Evolutionary conservation across 2,329 filamentous ascomycete genomes (phyloP), one percentile per base, ranked within the genome.

Genomic region (Fusarium sp.): DNA sequence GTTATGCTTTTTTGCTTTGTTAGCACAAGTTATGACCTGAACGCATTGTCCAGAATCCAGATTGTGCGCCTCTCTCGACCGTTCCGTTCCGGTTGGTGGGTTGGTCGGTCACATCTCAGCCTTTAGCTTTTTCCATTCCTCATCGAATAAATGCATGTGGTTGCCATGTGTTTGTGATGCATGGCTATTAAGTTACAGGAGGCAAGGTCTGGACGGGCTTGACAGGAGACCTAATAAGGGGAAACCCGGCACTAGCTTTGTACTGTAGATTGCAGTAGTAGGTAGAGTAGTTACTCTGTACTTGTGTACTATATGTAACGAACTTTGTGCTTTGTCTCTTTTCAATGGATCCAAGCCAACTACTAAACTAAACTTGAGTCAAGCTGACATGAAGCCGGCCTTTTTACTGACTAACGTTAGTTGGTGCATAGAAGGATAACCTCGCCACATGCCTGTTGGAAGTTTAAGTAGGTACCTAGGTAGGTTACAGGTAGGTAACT

Each of bases 71-170:
- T 35, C 29, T 27, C 4, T 39, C 55, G 42, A 10, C 49, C 42
- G 21, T 49, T 54, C 37, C 42, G 42, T 46, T 60, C 19, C 11
- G 50, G 55, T 44, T 59, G 49, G n/a, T n/a, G n/a, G n/a, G n/a
- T n/a, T n/a, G n/a, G n/a, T n/a, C n/a, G n/a, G 53, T 61, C 67
- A 61, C 50, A 66, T 57, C 39, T 68, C 58, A 57, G 37, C 54
- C 13, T 19, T 19, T 19, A 19, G 11, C 27, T 29, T 13, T 10
- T 29, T 53, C 21, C 38, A 54, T 59, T 39, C 51, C 53, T 19
- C 19, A 19, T 19, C 19, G 4, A 29, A 9, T 29, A 9, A 13
- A 51, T 35, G 49, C 46, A 63, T 55, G 55, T 49, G 44, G 42
- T 51, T 65, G 44, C 57, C 64, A 61, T 53, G 65, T 31, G 35